These are phyloP conservation scores for Eucalyptus rudis DNA, from an alignment of 345 rosid genomes.

Conservation along the genomic window DNA sequence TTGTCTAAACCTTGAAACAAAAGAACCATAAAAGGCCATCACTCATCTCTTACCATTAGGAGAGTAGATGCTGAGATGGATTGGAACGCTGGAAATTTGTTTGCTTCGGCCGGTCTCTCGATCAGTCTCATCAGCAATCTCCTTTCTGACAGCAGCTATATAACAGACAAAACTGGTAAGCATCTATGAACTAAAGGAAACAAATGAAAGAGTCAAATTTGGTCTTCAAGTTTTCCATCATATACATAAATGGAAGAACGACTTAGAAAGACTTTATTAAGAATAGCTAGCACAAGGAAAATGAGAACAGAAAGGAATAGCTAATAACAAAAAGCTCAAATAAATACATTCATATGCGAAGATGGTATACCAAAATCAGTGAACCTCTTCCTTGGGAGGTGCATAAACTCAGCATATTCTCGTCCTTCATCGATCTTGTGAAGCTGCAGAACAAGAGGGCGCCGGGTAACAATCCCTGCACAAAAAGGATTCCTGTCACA, in stretches of 20 bases:
- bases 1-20: neutral
- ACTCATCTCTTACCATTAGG: conserved; percentile 65
- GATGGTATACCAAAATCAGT: conserved; percentile 63
- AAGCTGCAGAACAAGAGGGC: conserved; percentile 96
- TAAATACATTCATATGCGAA: neutral
- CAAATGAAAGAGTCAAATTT: neutral
- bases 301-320: neutral
- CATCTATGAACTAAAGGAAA: neutral
- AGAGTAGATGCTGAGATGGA: conserved; percentile 88
- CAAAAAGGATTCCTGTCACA: neutral
- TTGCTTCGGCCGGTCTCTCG: conserved; percentile 88
- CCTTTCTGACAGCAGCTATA: conserved; percentile 85
- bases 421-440: conserved; percentile 81
- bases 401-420: conserved; percentile 98
- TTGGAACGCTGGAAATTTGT: conserved; percentile 78
- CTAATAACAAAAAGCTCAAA: neutral
- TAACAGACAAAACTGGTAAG: neutral
- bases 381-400: conserved; percentile 77
- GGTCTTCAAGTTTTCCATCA: neutral
- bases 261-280: neutral
- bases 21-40: neutral
- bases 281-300: neutral
- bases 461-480: conserved; percentile 94
- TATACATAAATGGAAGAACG: neutral
- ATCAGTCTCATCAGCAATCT: conserved; percentile 91